Evolutionary conservation across 1,139 yeast species (phyloP), one percentile per base, ranked within the genome.

Genomic region (Suhomyces atakaporum): DNA sequence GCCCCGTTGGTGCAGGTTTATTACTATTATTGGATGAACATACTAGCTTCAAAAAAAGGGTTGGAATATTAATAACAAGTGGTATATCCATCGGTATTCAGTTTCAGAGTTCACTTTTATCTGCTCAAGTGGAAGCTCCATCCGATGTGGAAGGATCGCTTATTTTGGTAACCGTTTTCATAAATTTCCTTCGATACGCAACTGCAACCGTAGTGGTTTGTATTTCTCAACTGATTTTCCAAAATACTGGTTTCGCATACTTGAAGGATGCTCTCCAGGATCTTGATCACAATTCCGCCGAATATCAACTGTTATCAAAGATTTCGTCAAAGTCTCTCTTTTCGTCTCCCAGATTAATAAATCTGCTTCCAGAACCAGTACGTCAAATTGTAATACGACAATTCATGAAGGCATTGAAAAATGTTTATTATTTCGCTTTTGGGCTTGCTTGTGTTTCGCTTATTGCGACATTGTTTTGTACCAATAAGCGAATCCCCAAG

Each of bases 91-190:
- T 49, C 5, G 60, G 60, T 0, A 39, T 54, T 11, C 53, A 45
- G 33, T 43, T 54, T 29, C 62, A 56, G 27, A 40, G 47, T 25
- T 38, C 58, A 0, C 32, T 53, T 5, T 35, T 57, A 10, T 46
- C 58, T 3, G 48, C 49, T 5, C 60, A 57, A 27, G 18, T 56
- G n/a, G 42, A 43, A 31, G 60, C 60, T 1, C 60, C 62, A 3
- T 45, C 43, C n/a, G 41, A 50, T 15, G 25, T 50, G 8, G 43
- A 47, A 1, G 56, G 60, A 1, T 47, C 54, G 4, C 34, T 53
- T 32, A 50, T 54, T 22, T 25, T 47, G 31, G 56, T 47, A 4
- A 53, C 59, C 2, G 46, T 48, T 5, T 53, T 50, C 31, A 39
- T 50, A 22, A 51, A 47, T 24, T 57, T 54, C 32, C 28, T 43